Base-by-base conservation (phyloP, 805 yeast species). In the Lipomyces yamanashiensis region DNA sequence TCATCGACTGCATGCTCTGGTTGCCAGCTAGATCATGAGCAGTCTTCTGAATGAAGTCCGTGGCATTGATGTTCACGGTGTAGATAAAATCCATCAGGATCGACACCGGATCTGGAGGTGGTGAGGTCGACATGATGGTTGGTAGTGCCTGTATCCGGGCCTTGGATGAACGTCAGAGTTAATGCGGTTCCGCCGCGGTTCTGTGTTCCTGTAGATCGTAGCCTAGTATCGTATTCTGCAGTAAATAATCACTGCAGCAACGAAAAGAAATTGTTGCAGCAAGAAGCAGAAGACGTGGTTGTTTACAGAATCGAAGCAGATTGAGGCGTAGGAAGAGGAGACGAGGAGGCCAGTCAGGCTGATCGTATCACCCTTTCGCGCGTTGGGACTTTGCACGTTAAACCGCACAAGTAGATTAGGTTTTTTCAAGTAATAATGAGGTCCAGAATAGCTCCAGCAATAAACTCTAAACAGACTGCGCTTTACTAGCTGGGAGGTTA, bases 21-120 rank as follows among this genome's bases (percentile, higher is more conserved):
- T 54, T 62, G 23, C 54, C 59, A 2, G 66, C 39, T 10, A 67
- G 10, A 10, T 63, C 61, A 7, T 55, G 40, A 7, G 53, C 56
- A 7, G 68, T 53, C 50, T 59, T 63, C 21, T 61, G 55, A 19
- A 66, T 50, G 23, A 55, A 48, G n/a, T 66, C 69, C 6, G 67
- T 56, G 6, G 62, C 44, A 17, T 52, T 53, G 41, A 57, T 39
- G 43, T 66, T 62, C 17, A 59, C 37, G 15, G 50, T 28, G 41
- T 66, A 64, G 48, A 66, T 52, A 47, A 55, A 28, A 34, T 67
- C 67, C 63, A 67, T 59, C 15, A 67, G 28, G 40, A 28, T 49
- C 45, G 69, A 23, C 43, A 67, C 54, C 6, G 70, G 70, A 51
- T 67, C 70, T 13, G 67, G 68, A 21, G 67, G 67, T 1, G 70